A percentile compares a stretch with the other conserved stretches of the same genome.
phyloP scores from a whole-genome alignment of 2,329 filamentous ascomycete genomes.

The Rhinocladiella mackenziei region DNA sequence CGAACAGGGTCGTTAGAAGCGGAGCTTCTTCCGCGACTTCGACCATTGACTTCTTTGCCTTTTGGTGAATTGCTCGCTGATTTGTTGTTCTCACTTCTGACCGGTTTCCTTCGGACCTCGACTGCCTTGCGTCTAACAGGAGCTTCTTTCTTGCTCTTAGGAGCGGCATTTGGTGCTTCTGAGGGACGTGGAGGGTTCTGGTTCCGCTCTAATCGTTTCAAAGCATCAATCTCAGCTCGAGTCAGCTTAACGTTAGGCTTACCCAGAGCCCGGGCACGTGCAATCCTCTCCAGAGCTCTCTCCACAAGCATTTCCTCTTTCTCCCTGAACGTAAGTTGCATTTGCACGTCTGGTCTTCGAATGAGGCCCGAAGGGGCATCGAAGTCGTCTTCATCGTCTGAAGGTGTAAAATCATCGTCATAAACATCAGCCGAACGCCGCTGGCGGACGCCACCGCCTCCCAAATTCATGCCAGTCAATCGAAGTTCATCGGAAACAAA shows the following conservation, averaged over 20 bases:
- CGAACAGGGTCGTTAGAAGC: slow-evolving; percentile 17
- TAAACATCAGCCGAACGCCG: slow-evolving; percentile 48
- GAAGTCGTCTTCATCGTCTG: slow-evolving; percentile 49
- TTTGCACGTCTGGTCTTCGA: slow-evolving; percentile 45
- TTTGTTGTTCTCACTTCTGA: slow-evolving; percentile 17
- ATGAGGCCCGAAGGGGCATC: slow-evolving; percentile 51
- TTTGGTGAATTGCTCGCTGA: slow-evolving; percentile 25
- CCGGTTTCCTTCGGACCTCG: slow-evolving; percentile 27
- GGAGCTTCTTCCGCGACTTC: slow-evolving; percentile 23
- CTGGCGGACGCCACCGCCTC: slow-evolving; percentile 40
- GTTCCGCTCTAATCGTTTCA: slow-evolving; percentile 56
- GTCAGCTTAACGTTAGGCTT: slow-evolving; percentile 75
- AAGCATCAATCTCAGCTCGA: slow-evolving; percentile 72
- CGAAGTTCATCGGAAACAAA: slow-evolving; percentile 59
- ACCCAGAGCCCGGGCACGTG: slow-evolving; percentile 70
- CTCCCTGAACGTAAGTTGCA: slow-evolving; percentile 57
- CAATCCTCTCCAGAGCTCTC: slow-evolving; percentile 74
- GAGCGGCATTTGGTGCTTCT: slow-evolving; percentile 26
- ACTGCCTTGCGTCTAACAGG: slow-evolving; percentile 28
- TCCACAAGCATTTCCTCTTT: slow-evolving; percentile 73
- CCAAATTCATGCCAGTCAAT: slow-evolving; percentile 59
- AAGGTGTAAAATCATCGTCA: slow-evolving; percentile 43
- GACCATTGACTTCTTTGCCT: slow-evolving; percentile 19
- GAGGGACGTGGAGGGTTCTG: slow-evolving; percentile 53
- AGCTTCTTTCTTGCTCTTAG: slow-evolving; percentile 30